Percentiles rank a stretch among this genome's conserved stretches.
These are phyloP conservation scores for Leucocoprinus sp. DNA, from an alignment of 768 basidiomycete genomes.

Conservation along the genomic window DNA sequence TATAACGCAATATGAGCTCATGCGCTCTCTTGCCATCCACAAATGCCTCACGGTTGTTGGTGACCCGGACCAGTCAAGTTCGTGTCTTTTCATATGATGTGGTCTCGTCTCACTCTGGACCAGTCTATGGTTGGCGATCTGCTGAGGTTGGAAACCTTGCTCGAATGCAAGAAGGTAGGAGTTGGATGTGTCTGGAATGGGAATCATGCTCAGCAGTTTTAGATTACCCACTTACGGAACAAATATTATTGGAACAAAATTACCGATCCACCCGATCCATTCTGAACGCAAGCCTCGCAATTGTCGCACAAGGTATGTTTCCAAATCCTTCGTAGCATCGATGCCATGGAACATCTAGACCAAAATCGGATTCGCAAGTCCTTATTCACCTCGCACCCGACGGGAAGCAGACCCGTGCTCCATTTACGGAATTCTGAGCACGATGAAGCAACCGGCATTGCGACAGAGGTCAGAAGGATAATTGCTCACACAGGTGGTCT, in stretches of 20 bases:
- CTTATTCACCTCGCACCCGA: conserved; percentile 59
- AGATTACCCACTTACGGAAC: conserved; percentile 61
- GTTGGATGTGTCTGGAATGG: not conserved
- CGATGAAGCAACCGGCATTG: conserved; percentile 65
- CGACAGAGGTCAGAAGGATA: conserved; percentile 67
- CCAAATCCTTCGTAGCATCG: not conserved
- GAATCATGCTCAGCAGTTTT: not conserved
- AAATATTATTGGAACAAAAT: conserved; percentile 77
- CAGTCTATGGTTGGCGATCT: conserved; percentile 83
- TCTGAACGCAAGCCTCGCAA: conserved; percentile 60
- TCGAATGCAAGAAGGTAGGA: conserved; percentile 57
- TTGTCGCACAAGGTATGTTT: conserved; percentile 68
- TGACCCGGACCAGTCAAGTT: conserved; percentile 87
- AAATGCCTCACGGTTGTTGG: conserved; percentile 74
- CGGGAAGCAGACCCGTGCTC: conserved; percentile 53
- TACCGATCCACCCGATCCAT: conserved; percentile 81
- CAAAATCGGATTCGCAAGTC: conserved; percentile 67
- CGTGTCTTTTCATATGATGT: not conserved
- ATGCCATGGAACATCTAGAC: conserved; percentile 34
- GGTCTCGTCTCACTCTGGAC: not conserved
- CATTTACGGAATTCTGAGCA: conserved; percentile 43
- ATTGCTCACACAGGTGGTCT: conserved; percentile 69
- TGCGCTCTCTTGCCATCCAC: conserved; percentile 52
- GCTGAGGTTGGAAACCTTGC: conserved; percentile 69
- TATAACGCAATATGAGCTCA: conserved; percentile 71